These are phyloP conservation scores for Aspergillus pseudonomiae DNA, from an alignment of 2,329 filamentous ascomycete species.

Conservation along the genomic window DNA sequence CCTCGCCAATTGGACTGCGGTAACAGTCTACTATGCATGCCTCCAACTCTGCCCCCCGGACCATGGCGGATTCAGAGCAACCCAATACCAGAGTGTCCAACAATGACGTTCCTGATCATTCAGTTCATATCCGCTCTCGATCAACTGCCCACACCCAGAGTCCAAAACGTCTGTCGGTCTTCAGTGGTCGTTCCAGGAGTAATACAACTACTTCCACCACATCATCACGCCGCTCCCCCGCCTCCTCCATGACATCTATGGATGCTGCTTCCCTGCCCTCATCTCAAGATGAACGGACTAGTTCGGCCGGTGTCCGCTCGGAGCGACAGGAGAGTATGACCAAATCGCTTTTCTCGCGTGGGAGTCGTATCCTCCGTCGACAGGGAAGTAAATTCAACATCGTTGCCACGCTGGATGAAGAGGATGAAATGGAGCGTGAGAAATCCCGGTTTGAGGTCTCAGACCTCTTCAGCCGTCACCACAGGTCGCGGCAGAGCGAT, in stretches of 20 bases:
- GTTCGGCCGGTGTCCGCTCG: slow-evolving; percentile 29
- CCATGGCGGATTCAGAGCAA: slow-evolving; percentile 29
- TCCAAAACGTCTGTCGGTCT: slow-evolving; percentile 45
- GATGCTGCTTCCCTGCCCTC: slow-evolving; percentile 34
- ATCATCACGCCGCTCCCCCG: slow-evolving; percentile 50
- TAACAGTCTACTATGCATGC: slow-evolving; percentile 13
- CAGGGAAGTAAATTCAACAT: slow-evolving; percentile 52
- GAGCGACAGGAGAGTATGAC: slow-evolving; percentile 42
- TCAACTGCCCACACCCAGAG: slow-evolving; percentile 40
- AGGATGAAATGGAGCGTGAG: slow-evolving; percentile 40
- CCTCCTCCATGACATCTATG: slow-evolving; percentile 44
- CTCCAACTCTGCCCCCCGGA: slow-evolving; percentile 15
- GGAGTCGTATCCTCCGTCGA: slow-evolving; percentile 51
- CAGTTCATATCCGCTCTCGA: slow-evolving; percentile 38
- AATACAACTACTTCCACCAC: slow-evolving; percentile 56
- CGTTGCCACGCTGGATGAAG: slow-evolving; percentile 44
- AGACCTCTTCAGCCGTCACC: slow-evolving; percentile 37
- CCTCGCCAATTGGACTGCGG: slow-evolving; percentile 4
- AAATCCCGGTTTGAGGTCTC: slow-evolving; percentile 36
- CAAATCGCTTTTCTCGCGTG: slow-evolving; percentile 46
- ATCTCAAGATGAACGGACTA: slow-evolving; percentile 37
- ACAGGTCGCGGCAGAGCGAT: slow-evolving; percentile 35
- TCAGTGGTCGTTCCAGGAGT: slow-evolving; percentile 43
- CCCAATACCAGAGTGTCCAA: slow-evolving; percentile 36
- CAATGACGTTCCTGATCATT: slow-evolving; percentile 37